phyloP scores from a whole-genome alignment of 495 filamentous ascomycete genomes.

The Penicillium coprophilum region DNA sequence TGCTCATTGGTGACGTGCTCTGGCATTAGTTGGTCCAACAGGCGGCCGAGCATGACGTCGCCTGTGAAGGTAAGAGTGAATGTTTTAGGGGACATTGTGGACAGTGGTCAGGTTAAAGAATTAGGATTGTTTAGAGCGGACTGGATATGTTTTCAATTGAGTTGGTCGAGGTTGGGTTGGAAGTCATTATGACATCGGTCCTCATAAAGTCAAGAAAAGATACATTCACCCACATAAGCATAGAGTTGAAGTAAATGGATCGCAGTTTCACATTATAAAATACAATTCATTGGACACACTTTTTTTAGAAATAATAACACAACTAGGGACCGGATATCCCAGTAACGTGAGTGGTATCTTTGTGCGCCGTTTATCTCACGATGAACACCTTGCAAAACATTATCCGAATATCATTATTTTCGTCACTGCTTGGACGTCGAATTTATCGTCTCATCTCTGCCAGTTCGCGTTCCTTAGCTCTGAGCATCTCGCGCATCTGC shows the following conservation, averaged over 20 bases:
- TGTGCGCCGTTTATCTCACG: constrained; percentile 27
- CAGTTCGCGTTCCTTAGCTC: constrained; percentile 75
- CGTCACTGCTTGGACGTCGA: constrained; percentile 20
- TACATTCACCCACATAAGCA: background rate
- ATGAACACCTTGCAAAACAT: constrained; percentile 18
- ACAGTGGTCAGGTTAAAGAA: background rate
- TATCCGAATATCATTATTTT: constrained; percentile 24
- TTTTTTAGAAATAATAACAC: constrained; percentile 22
- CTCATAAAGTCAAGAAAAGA: background rate
- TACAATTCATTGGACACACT: constrained; percentile 28
- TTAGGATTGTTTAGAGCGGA: background rate
- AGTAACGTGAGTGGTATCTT: constrained; percentile 32
- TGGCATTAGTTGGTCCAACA: constrained; percentile 44
- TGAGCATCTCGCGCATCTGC: constrained; percentile 70
- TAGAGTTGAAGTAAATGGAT: background rate
- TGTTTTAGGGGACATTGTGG: constrained; percentile 12
- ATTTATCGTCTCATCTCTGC: constrained; percentile 57
- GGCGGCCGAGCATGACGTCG: constrained; percentile 48
- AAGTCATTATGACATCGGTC: constrained; percentile 29
- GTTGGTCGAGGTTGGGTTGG: background rate
- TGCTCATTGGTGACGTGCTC: constrained; percentile 28
- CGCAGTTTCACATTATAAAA: constrained; percentile 17
- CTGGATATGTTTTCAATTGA: background rate
- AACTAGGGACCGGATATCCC: constrained; percentile 19
- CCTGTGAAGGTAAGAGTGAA: constrained; percentile 39